phyloP scores from a whole-genome alignment of 2,329 filamentous ascomycete species.

The Sclerotiophoma versabilis region DNA sequence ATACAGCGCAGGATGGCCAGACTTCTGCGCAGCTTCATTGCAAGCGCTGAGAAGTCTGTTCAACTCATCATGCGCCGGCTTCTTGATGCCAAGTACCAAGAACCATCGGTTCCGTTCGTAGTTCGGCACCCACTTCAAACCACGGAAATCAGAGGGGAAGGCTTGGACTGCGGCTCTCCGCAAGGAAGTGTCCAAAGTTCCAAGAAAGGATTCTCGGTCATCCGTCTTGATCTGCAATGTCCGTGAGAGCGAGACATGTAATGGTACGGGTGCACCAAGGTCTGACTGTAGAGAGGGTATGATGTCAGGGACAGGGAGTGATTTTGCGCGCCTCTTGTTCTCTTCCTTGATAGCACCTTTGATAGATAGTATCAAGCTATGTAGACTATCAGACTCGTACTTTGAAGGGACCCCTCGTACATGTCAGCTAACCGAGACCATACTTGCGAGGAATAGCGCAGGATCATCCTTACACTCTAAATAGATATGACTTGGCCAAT shows the following conservation, averaged over 20 bases:
- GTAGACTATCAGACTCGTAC: conserved; percentile 39
- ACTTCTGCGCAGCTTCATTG: conserved; percentile 67
- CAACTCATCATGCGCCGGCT: conserved; percentile 46
- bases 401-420: conserved; percentile 49
- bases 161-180: conserved; percentile 57
- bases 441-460: conserved; percentile 1
- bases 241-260: conserved; percentile 90
- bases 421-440: conserved; percentile 38
- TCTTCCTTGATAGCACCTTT: conserved; percentile 24
- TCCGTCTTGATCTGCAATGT: conserved; percentile 77
- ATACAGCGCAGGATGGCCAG: conserved; percentile 77
- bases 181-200: conserved; percentile 58
- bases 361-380: conserved; percentile 40
- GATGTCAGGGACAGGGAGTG: conserved; percentile 53
- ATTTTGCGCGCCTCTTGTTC: conserved; percentile 31
- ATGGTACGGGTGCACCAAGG: conserved; percentile 76
- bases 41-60: conserved; percentile 67
- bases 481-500: conserved; percentile 93
- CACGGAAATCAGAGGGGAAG: conserved; percentile 56
- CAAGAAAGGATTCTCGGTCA: conserved; percentile 73
- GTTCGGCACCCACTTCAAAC: conserved; percentile 71
- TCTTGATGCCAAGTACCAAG: conserved; percentile 72
- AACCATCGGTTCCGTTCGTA: conserved; percentile 78
- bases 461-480: conserved; percentile 77
- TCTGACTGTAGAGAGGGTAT: conserved; percentile 78